Evolutionary conservation across 2,329 filamentous ascomycete genomes (phyloP).

Genomic region (Cercospora brassicicola): DNA sequence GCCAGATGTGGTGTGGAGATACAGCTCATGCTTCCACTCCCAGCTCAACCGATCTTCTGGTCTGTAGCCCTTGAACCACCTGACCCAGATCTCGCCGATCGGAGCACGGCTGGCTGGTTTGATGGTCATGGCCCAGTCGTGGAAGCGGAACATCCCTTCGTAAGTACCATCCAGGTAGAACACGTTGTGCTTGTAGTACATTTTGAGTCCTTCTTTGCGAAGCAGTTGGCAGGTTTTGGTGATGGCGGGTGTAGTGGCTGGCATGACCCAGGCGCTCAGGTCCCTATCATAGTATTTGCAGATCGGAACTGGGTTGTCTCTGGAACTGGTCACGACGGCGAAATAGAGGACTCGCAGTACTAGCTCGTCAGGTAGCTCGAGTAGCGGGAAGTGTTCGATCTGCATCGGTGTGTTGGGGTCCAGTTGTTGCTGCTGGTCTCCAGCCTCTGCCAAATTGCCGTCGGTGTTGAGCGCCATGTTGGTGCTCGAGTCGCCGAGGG

Average conservation of each 20-base stretch:
- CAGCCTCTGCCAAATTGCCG: neutral
- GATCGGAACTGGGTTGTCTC: neutral
- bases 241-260: conserved; percentile 4
- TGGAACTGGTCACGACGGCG: neutral
- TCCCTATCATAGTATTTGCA: neutral
- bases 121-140: neutral
- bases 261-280: neutral
- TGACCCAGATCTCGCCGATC: neutral
- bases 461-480: neutral
- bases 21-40: neutral
- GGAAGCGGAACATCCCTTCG: neutral
- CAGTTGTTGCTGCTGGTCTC: neutral
- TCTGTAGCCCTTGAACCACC: neutral
- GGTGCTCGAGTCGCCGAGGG: neutral
- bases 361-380: neutral
- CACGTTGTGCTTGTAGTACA: conserved; percentile 1
- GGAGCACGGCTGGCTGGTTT: neutral
- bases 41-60: no score
- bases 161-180: neutral
- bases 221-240: conserved; percentile 12
- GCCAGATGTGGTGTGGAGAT: neutral
- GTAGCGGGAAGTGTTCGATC: neutral
- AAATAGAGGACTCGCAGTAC: neutral
- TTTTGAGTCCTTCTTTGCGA: conserved; percentile 10
- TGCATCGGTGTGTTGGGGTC: neutral